phyloP scores from a whole-genome alignment of 1,284 basidiomycete genomes.

The Leccinum subrobustum region DNA sequence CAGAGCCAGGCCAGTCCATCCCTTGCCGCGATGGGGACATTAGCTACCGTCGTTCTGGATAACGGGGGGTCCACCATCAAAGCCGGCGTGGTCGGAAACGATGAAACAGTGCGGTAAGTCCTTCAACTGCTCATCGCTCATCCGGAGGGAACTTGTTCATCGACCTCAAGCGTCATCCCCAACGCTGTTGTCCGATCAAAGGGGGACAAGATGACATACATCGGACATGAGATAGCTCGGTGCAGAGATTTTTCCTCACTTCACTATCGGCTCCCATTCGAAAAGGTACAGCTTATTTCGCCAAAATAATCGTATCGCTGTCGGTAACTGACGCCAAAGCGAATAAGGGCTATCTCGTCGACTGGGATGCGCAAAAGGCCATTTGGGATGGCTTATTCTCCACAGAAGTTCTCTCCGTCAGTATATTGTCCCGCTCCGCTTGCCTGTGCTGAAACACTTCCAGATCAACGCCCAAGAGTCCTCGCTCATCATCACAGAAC shows the following conservation, averaged over 20 bases:
- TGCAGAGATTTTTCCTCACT: slow-evolving; percentile 80
- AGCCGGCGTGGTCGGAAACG: slow-evolving; percentile 48
- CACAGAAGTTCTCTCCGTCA: slow-evolving; percentile 63
- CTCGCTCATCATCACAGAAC: slow-evolving; percentile 86
- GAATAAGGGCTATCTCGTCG: slow-evolving; percentile 79
- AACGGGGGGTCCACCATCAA: slow-evolving; percentile 87
- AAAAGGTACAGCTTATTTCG: slow-evolving; percentile 59
- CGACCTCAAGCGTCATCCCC: slow-evolving; percentile 56
- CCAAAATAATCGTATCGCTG: slow-evolving; percentile 2
- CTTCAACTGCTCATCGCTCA: not conserved
- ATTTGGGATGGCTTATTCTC: slow-evolving; percentile 89
- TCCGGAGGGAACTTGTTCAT: slow-evolving; percentile 1
- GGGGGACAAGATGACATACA: slow-evolving; percentile 74
- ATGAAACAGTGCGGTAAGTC: slow-evolving; percentile 25
- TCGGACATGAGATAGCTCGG: slow-evolving; percentile 76
- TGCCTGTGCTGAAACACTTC: slow-evolving; percentile 1
- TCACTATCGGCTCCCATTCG: slow-evolving; percentile 80
- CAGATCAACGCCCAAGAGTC: slow-evolving; percentile 74
- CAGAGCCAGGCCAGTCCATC: not conserved
- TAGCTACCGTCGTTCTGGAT: slow-evolving; percentile 68
- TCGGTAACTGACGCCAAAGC: slow-evolving; percentile 12
- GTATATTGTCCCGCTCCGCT: slow-evolving; percentile 21
- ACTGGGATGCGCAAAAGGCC: slow-evolving; percentile 91
- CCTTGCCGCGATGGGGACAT: slow-evolving; percentile 36
- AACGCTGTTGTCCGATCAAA: slow-evolving; percentile 83